phyloP scores from a whole-genome alignment of 2,329 filamentous ascomycete species.

The Fusarium setosum region DNA sequence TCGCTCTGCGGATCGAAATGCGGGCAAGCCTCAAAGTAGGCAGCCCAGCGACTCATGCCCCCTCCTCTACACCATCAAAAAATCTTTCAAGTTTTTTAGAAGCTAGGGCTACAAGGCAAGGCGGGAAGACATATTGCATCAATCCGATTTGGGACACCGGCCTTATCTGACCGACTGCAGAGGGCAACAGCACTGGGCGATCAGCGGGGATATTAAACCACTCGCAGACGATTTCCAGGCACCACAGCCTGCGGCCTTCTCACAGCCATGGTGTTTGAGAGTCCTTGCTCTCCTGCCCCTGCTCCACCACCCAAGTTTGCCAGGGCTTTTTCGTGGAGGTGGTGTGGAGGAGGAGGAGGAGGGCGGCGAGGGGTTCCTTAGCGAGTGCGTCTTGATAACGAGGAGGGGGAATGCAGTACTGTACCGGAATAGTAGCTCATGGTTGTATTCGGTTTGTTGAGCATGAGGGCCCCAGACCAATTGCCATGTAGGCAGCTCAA shows the following conservation, averaged over 20 bases:
- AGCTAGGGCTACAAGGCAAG: conserved; percentile 5
- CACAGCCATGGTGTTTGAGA: conserved; percentile 18
- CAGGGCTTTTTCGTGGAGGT: conserved; percentile 17
- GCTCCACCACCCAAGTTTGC: no score
- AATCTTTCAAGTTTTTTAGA: conserved; percentile 4
- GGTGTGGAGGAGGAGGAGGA: conserved; percentile 19
- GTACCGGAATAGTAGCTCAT: conserved; percentile 27
- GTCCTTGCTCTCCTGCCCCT: no score
- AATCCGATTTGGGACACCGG: conserved; percentile 24
- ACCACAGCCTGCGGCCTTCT: conserved; percentile 16
- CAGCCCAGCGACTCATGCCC: conserved; percentile 1
- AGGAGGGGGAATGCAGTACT: conserved; percentile 8
- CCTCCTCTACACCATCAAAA: conserved; percentile 6
- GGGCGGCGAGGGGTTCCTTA: conserved; percentile 2
- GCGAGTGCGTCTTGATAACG: conserved; percentile 32
- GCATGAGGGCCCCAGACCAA: neutral
- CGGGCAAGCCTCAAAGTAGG: conserved; percentile 12
- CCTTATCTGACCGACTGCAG: conserved; percentile 42
- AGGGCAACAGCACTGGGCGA: conserved; percentile 28
- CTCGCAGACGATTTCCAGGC: conserved; percentile 21
- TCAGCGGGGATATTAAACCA: conserved; percentile 42
- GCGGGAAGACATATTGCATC: conserved; percentile 3
- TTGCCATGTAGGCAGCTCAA: neutral
- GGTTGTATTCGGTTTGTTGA: conserved; percentile 25
- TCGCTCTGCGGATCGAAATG: conserved; percentile 14